Percentiles rank a stretch among this genome's conserved stretches.
phyloP scores from a whole-genome alignment of 208 protist species.

The Crithidia fasciculata region DNA sequence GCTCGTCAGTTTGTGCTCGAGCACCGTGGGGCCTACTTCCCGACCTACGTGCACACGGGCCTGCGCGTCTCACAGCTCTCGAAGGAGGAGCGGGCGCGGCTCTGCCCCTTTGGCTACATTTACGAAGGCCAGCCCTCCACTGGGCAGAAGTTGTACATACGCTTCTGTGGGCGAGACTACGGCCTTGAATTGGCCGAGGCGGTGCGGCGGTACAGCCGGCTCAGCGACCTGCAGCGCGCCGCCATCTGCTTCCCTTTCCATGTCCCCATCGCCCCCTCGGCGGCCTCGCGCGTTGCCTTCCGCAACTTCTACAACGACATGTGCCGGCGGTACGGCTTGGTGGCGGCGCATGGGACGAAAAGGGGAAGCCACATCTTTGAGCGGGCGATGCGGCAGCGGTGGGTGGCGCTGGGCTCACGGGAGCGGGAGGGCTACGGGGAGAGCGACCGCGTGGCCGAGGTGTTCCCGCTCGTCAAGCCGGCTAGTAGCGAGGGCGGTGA shows the following conservation, averaged over 20 bases:
- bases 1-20: constrained; percentile 43
- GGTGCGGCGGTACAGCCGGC: constrained; percentile 35
- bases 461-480: constrained; percentile 46
- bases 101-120: constrained; percentile 58
- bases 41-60: not conserved
- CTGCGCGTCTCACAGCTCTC: constrained; percentile 42
- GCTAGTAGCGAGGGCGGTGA: not conserved
- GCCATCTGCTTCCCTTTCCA: constrained; percentile 88
- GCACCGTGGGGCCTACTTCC: constrained; percentile 42
- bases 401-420: constrained; percentile 49
- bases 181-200: constrained; percentile 56
- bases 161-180: constrained; percentile 79
- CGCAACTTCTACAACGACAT: constrained; percentile 67
- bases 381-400: constrained; percentile 66
- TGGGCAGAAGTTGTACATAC: constrained; percentile 60
- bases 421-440: constrained; percentile 60
- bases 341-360: constrained; percentile 20
- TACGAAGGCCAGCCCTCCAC: constrained; percentile 36
- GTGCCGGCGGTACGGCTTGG: constrained; percentile 61
- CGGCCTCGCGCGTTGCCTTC: constrained; percentile 39
- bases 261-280: constrained; percentile 48
- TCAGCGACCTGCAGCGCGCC: constrained; percentile 75
- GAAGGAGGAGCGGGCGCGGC: constrained; percentile 46
- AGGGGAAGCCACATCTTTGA: constrained; percentile 68
- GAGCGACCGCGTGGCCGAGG: constrained; percentile 40